phyloP scores from a whole-genome alignment of 441 rosid genomes.

The Melastoma candidum region DNA sequence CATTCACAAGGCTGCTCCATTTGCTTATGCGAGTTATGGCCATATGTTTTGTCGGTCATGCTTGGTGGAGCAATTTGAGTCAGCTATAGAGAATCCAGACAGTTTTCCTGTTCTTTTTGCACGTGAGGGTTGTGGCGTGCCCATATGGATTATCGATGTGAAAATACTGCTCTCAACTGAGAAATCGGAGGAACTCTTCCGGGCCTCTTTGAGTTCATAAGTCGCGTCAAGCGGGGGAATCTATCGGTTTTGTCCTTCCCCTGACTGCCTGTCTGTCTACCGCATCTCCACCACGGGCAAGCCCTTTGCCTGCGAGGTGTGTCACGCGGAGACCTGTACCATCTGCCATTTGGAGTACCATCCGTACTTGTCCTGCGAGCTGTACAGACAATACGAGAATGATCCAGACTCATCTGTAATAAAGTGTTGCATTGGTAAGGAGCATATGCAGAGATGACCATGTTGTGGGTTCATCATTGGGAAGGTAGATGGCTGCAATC shows the following conservation, averaged over 20 bases:
- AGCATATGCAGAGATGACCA: slow-evolving; percentile 62
- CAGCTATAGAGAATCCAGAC: slow-evolving; percentile 53
- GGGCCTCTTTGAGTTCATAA: slow-evolving; percentile 57
- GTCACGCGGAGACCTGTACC: slow-evolving; percentile 68
- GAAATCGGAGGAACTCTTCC: slow-evolving; percentile 71
- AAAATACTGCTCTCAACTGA: slow-evolving; percentile 47
- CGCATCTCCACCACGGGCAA: slow-evolving; percentile 34
- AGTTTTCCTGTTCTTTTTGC: slow-evolving; percentile 62
- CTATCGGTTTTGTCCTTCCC: slow-evolving; percentile 82
- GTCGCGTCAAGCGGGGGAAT: slow-evolving; percentile 54
- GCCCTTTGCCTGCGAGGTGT: slow-evolving; percentile 72
- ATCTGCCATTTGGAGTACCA: slow-evolving; percentile 78
- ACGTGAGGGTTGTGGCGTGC: slow-evolving; percentile 35
- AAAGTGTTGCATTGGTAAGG: slow-evolving; percentile 71
- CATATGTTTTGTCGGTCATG: slow-evolving; percentile 52
- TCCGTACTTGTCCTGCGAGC: slow-evolving; percentile 62
- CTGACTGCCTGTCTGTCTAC: slow-evolving; percentile 82
- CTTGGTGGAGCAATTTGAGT: slow-evolving; percentile 72
- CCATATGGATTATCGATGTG: slow-evolving; percentile 49
- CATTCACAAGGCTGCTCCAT: slow-evolving; percentile 35
- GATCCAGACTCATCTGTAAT: slow-evolving; percentile 72
- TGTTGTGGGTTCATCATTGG: slow-evolving; percentile 56
- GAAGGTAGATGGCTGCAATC: slow-evolving; percentile 86
- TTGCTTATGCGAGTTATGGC: slow-evolving; percentile 48
- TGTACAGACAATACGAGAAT: slow-evolving; percentile 55